Evolutionary conservation across 2,329 filamentous ascomycete genomes (phyloP).

Genomic region (Fusarium mexicanum): DNA sequence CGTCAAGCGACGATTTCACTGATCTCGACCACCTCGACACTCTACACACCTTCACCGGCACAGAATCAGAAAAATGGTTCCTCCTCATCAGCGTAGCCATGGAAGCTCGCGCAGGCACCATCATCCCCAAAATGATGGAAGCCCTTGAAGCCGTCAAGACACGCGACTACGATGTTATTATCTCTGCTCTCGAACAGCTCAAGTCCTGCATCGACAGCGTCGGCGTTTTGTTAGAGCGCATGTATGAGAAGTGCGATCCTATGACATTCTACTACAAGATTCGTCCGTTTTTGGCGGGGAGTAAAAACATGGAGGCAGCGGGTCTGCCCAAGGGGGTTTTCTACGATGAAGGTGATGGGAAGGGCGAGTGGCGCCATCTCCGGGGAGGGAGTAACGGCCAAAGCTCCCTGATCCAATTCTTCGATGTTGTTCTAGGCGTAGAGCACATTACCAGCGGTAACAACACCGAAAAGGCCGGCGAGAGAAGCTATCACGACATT

Average conservation of each 20-base stretch:
- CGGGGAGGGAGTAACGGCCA: slow-evolving; percentile 95
- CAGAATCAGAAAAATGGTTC: slow-evolving; percentile 93
- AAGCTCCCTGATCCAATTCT: slow-evolving; percentile 91
- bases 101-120: slow-evolving; percentile 79
- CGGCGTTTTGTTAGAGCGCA: slow-evolving; percentile 74
- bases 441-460: slow-evolving; percentile 69
- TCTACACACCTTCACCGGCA: slow-evolving; percentile 87
- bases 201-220: slow-evolving; percentile 75
- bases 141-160: slow-evolving; percentile 76
- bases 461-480: slow-evolving; percentile 32
- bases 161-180: slow-evolving; percentile 69
- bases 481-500: slow-evolving; percentile 63
- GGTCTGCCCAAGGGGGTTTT: slow-evolving; percentile 85
- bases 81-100: slow-evolving; percentile 90
- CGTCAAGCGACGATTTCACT: slow-evolving; percentile 63
- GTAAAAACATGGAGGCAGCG: slow-evolving; percentile 89
- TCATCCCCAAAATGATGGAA: slow-evolving; percentile 80
- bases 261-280: slow-evolving; percentile 90
- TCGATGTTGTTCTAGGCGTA: slow-evolving; percentile 86
- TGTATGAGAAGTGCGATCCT: slow-evolving; percentile 91
- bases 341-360: slow-evolving; percentile 78
- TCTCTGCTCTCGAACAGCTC: slow-evolving; percentile 70
- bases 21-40: slow-evolving; percentile 75
- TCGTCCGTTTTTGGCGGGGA: slow-evolving; percentile 87
- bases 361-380: slow-evolving; percentile 76